These are phyloP conservation scores for Diaporthe sp. DNA, from an alignment of 2,329 filamentous ascomycete genomes.

Conservation along the genomic window DNA sequence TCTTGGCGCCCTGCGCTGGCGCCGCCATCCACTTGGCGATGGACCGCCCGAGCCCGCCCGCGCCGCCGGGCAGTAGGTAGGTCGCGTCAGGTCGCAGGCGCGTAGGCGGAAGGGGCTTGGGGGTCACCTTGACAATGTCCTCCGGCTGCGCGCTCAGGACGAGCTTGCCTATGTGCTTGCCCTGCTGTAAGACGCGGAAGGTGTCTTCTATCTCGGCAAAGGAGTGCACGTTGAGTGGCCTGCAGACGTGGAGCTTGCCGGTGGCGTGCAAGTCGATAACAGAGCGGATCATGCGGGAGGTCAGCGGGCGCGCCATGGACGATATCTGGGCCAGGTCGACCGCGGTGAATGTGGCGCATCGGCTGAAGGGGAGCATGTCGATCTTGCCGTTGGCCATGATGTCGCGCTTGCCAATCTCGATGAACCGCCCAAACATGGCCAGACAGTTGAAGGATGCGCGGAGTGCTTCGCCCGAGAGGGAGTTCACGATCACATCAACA, in stretches of 20 bases:
- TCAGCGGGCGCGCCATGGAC: conserved; percentile 21
- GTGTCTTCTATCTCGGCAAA: conserved; percentile 50
- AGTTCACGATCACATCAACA: conserved; percentile 50
- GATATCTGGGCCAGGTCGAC: conserved; percentile 47
- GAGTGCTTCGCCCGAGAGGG: conserved; percentile 48
- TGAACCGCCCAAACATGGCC: conserved; percentile 51
- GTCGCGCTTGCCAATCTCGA: conserved; percentile 54
- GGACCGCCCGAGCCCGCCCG: conserved; percentile 52
- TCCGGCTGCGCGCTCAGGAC: conserved; percentile 49
- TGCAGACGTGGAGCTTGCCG: conserved; percentile 34
- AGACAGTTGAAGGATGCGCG: conserved; percentile 51
- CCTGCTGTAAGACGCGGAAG: conserved; percentile 54
- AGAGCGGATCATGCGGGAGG: conserved; percentile 31
- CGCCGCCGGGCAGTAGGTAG: conserved; percentile 52
- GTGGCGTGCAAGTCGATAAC: conserved; percentile 33
- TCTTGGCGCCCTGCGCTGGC: conserved; percentile 48
- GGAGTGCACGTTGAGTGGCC: conserved; percentile 34
- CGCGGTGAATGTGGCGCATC: conserved; percentile 47
- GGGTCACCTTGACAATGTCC: conserved; percentile 44
- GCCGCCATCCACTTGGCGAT: conserved; percentile 49
- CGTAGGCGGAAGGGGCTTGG: conserved; percentile 28
- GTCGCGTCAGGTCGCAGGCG: conserved; percentile 45
- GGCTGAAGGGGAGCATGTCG: conserved; percentile 49
- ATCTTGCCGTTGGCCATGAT: conserved; percentile 51
- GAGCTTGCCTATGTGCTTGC: conserved; percentile 52